Percentiles rank a stretch among this genome's conserved stretches.
phyloP scores from a whole-genome alignment of 1,284 basidiomycete genomes.

The Ganoderma resinaceum region DNA sequence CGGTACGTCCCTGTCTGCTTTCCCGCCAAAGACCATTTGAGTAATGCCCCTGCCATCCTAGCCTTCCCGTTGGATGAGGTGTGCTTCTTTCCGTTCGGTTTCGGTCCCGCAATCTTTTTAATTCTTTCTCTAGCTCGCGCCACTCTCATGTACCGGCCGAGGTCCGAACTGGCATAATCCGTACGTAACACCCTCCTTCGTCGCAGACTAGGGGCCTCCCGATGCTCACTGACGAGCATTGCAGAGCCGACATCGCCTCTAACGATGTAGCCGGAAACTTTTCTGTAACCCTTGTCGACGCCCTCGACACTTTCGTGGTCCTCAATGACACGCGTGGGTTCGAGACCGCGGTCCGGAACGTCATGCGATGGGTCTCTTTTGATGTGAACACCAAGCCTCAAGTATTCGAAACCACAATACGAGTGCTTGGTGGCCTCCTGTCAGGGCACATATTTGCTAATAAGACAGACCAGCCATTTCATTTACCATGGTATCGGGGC shows the following conservation, averaged over 20 bases:
- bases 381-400: constrained; percentile 92
- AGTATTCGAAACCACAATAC: constrained; percentile 91
- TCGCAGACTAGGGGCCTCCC: not conserved
- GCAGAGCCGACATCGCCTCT: constrained; percentile 69
- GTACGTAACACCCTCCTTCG: constrained; percentile 53
- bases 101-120: not conserved
- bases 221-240: not conserved
- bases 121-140: constrained; percentile 65
- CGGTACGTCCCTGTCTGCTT: constrained; percentile 52
- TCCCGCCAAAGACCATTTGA: not conserved
- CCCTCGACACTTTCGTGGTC: constrained; percentile 83
- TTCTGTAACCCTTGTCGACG: constrained; percentile 83
- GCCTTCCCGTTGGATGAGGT: constrained; percentile 88
- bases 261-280: constrained; percentile 92
- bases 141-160: constrained; percentile 84
- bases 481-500: constrained; percentile 78
- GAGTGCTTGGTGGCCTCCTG: constrained; percentile 87
- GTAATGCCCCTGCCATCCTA: constrained; percentile 36
- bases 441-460: constrained; percentile 87
- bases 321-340: constrained; percentile 78
- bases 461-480: constrained; percentile 67
- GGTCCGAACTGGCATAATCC: constrained; percentile 83
- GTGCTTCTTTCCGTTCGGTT: constrained; percentile 15
- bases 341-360: constrained; percentile 75
- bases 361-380: constrained; percentile 82